Base-by-base conservation (phyloP, 2,329 filamentous ascomycete species). In the Xylariomycetidae sp. region DNA sequence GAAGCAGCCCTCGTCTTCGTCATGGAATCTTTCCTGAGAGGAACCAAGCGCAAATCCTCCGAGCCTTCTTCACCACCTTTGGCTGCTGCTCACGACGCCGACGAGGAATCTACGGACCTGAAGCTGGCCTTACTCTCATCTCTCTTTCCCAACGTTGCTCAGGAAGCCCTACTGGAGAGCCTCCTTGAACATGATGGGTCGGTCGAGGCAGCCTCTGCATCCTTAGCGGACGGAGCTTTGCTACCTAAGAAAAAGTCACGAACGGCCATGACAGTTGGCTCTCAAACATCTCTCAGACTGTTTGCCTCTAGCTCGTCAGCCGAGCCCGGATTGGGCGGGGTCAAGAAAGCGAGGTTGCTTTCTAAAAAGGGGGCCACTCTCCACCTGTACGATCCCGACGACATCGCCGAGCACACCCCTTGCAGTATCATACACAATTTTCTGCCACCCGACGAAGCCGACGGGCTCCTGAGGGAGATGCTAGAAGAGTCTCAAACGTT, bases 351-450 rank as follows among this genome's bases (percentile, higher is more conserved):
- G 5, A 75, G 66, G 43, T 43, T 72, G 1, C 60, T 85, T 39
- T 79, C 83, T 0, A 82, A 76, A 49, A 93, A 82, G 53, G 90
- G 89, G 10, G 76, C 78, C 47, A 95, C 90, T 0, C 61, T 96
- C 2, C 84, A 90, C 53, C 67, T 96, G 0, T 96, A 84, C 58
- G 78, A 85, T 25, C 85, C 89, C 0, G 68, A 77, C 24, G 88
- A 95, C 48, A 76, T 96, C 28, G 82, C 85, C 30, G 70, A 75
- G 16, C 75, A 94, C 52, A 95, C 90, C 0, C 88, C 92, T 1
- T 95, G 89, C 60, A 89, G 85, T 9, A 84, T 96, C 44, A 79
- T 95, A 35, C 88, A 94, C 59, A 92, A 95, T 51, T 95, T 96
- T 48, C 67, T 98, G 1, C 79, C 86, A 0, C 19, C 68, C 0